These are phyloP conservation scores for Trametes gibbosa DNA, from an alignment of 768 basidiomycete species.

Conservation along the genomic window DNA sequence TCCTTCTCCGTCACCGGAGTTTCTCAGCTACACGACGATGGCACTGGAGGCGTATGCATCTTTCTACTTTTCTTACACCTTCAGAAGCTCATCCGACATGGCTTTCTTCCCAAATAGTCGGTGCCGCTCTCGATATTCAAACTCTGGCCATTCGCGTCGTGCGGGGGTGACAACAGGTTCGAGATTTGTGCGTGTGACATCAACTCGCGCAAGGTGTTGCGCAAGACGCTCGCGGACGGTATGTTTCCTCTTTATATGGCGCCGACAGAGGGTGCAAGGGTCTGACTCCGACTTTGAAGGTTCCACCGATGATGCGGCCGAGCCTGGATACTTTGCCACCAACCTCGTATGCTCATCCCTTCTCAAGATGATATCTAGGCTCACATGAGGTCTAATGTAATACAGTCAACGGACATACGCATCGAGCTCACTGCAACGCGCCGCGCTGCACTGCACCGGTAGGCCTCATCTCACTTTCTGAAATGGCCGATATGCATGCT, in stretches of 20 bases:
- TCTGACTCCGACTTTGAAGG: constrained; percentile 33
- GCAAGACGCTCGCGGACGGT: constrained; percentile 52
- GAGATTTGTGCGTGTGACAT: constrained; percentile 50
- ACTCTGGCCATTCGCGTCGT: constrained; percentile 50
- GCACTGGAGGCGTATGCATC: constrained; percentile 47
- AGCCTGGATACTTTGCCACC: constrained; percentile 65
- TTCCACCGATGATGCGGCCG: constrained; percentile 55
- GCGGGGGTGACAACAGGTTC: constrained; percentile 39
- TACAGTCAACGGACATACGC: constrained; percentile 51
- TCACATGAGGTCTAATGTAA: not conserved
- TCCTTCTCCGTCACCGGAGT: constrained; percentile 46
- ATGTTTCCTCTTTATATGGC: not conserved
- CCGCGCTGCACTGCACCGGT: constrained; percentile 57
- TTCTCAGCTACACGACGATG: constrained; percentile 60
- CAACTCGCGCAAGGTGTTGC: constrained; percentile 41
- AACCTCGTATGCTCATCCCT: constrained; percentile 41
- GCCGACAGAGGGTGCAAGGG: too few species aligned
- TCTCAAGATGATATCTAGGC: not conserved
- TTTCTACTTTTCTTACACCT: not conserved
- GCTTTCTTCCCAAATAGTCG: constrained; percentile 30
- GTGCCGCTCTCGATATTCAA: constrained; percentile 62
- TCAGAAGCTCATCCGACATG: not conserved
- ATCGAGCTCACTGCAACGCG: constrained; percentile 61
- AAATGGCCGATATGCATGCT: not conserved
- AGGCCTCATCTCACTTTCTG: constrained; percentile 17